Evolutionary conservation across 768 basidiomycete genomes (phyloP).

Genomic region (Mycena galericulata): DNA sequence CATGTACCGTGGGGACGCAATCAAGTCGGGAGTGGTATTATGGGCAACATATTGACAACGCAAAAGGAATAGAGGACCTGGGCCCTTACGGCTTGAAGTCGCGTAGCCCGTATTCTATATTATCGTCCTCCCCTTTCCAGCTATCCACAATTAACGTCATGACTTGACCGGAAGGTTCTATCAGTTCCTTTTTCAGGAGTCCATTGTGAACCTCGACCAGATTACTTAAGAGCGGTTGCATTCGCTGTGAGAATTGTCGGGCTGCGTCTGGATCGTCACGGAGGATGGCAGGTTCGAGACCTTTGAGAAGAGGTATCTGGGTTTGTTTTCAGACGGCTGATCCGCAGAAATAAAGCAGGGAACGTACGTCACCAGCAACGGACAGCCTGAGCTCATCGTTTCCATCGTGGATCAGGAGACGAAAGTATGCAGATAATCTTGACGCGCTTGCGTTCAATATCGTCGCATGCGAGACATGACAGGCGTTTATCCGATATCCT

Average conservation of each 20-base stretch:
- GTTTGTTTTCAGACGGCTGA: not conserved
- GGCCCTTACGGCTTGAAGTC: constrained; percentile 5
- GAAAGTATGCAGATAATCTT: constrained; percentile 62
- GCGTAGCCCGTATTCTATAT: constrained; percentile 13
- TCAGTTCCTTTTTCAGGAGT: not conserved
- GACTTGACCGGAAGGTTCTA: constrained; percentile 10
- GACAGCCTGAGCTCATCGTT: constrained; percentile 57
- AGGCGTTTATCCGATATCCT: constrained; percentile 59
- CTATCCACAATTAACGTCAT: constrained; percentile 24
- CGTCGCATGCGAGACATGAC: constrained; percentile 65
- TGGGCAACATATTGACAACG: no score
- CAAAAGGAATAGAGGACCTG: no score
- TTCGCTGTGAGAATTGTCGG: constrained; percentile 50
- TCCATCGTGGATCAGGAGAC: constrained; percentile 64
- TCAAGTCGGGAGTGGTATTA: no score
- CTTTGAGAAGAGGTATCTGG: constrained; percentile 60
- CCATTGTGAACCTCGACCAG: constrained; percentile 54
- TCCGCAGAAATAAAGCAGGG: not conserved
- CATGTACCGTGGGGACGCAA: no score
- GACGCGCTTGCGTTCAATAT: constrained; percentile 63
- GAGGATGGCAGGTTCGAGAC: constrained; percentile 58
- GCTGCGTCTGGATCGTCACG: constrained; percentile 52
- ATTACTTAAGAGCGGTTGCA: constrained; percentile 62
- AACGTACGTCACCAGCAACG: constrained; percentile 59
- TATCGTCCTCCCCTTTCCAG: constrained; percentile 6